phyloP scores from a whole-genome alignment of 371 early-diverging fungal species.

The Gilbertella persicaria region DNA sequence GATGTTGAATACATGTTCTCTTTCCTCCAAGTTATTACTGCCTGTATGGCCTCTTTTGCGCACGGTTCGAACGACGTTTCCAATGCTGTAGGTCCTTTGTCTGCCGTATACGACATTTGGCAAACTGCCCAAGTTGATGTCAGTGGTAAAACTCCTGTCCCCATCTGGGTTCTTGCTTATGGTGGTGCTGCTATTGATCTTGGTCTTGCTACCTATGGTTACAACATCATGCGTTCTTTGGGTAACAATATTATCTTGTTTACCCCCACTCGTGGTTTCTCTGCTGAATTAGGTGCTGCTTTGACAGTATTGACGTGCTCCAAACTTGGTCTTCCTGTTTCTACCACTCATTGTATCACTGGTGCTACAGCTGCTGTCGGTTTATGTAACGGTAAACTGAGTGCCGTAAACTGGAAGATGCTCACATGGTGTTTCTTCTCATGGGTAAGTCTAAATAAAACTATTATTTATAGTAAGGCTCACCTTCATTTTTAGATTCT shows the following conservation, averaged over 20 bases:
- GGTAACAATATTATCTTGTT: conserved; percentile 87
- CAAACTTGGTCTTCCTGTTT: conserved; percentile 80
- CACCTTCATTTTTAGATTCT: too few species aligned
- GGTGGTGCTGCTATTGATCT: conserved; percentile 82
- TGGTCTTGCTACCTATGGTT: conserved; percentile 74
- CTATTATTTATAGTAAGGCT: too few species aligned
- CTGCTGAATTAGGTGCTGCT: conserved; percentile 82
- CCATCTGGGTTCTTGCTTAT: conserved; percentile 78
- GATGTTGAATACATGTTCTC: conserved; percentile 85
- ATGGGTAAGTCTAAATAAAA: too few species aligned
- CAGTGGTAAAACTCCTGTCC: conserved; percentile 59
- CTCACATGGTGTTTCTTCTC: conserved; percentile 69
- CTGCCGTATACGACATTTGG: conserved; percentile 72
- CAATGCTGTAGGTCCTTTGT: conserved; percentile 84
- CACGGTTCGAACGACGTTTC: conserved; percentile 93
- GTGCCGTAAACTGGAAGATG: conserved; percentile 83
- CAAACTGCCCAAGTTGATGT: conserved; percentile 52
- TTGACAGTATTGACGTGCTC: conserved; percentile 87
- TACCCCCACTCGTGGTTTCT: conserved; percentile 86
- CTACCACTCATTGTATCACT: conserved; percentile 88
- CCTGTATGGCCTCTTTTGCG: conserved; percentile 85
- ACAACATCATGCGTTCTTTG: conserved; percentile 72
- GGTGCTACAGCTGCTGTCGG: conserved; percentile 87
- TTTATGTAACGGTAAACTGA: conserved; percentile 67
- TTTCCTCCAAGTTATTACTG: conserved; percentile 83